Base-by-base conservation (phyloP, 108 stramenopile genomes). In the Nitzschia palea region DNA sequence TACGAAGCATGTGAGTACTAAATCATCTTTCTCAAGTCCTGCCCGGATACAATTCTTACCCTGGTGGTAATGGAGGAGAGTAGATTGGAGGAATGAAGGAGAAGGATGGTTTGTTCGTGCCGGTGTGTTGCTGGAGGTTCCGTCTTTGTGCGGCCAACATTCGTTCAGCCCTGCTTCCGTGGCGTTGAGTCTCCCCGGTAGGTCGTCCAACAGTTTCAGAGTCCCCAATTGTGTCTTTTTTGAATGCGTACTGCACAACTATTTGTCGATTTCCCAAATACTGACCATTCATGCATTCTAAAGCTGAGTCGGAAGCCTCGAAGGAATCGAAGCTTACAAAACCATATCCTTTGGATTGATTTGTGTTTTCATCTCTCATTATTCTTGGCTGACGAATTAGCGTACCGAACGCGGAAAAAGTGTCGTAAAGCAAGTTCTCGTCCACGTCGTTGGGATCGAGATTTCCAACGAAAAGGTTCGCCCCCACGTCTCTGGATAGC, bases 241-340 rank as follows among this genome's bases (percentile, higher is more conserved):
- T 98, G 74, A 96, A 97, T 29, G 98, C 98, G 70, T 98, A 99
- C 77, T 98, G 93, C 26, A 99, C 97, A 0, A 80, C 63, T 62
- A 99, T 97, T 63, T 93, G 95, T 2, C 97, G 82, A 80, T 96
- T 95, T 73, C 97, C 93, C 62, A 99, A 77, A 77, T 78, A 99
- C 66, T 98, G 97, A 37, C 89, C 86, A 80, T 99, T 91, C 99
- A 99, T 99, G 73, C 94, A 97, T 59, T 99, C 98, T 65, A 99
- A 95, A 2, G 99, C 99, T 32, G 90, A 70, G 77, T 99, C 99
- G 55, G 89, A 77, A 0, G 98, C 87, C 69, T 97, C 97, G 68
- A 99, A 99, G 14, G 74, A 64, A 70, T 98, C 96, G 65, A 80
- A 99, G 35, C 76, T 65, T 0, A 98, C 95, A 76, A 99, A 99